Conservation (phyloP, 306 rosid genomes). For the Purshia tridentata region DNA sequence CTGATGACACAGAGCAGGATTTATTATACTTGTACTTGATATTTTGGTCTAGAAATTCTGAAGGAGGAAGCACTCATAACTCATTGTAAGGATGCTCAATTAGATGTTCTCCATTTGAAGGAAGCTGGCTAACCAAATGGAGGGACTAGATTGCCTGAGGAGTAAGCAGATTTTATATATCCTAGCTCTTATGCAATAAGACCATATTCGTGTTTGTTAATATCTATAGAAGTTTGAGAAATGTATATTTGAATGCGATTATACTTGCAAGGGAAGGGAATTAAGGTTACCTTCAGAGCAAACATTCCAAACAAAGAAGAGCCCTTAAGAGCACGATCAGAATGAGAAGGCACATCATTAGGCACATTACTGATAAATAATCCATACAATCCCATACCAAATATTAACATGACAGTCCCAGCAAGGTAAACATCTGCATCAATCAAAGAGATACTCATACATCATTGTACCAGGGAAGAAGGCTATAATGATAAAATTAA, state of each 20-base stretch:
- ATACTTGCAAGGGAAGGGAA: neutral
- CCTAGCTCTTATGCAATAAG: neutral
- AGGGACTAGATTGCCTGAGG: neutral
- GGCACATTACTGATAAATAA: conserved; percentile 75
- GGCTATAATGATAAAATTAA: neutral
- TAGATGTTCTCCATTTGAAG: neutral
- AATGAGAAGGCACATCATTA: conserved; percentile 44
- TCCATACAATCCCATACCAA: conserved; percentile 93
- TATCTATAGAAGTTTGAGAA: neutral
- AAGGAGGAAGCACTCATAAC: neutral
- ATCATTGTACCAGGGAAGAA: conserved; percentile 15
- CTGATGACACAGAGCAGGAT: neutral
- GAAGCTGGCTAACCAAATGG: no score
- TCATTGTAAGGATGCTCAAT: neutral
- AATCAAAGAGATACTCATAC: conserved; percentile 19
- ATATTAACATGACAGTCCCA: conserved; percentile 94
- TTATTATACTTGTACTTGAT: neutral
- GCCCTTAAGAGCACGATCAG: conserved; percentile 73
- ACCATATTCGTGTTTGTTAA: neutral
- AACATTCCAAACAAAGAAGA: conserved; percentile 97
- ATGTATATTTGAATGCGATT: neutral
- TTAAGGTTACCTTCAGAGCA: conserved; percentile 69
- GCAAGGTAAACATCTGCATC: conserved; percentile 97
- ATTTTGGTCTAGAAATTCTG: neutral
- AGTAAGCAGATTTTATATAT: no score